Evolutionary conservation across 768 basidiomycete species (phyloP), one percentile per base, ranked within the genome.

Genomic region (Pulveroboletus sp.): DNA sequence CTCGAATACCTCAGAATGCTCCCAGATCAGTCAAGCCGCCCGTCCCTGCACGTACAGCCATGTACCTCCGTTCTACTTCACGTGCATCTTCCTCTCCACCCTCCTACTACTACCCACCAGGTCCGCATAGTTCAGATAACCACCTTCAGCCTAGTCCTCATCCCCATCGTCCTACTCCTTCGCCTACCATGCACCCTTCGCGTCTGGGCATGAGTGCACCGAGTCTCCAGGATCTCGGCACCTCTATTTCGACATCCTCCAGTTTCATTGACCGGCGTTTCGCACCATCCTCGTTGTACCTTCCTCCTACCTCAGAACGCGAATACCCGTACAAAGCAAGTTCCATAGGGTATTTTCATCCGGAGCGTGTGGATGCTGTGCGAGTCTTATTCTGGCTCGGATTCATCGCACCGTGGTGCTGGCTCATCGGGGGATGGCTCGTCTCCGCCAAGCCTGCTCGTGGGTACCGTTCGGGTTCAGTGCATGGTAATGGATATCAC

Each of bases 401-500:
- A 3, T 89, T 89, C 57, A 49, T 86, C 41, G 82, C 77, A 40
- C 86, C 86, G 0, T 79, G 84, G 66, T 76, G 86, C 46, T 89
- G 86, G 86, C 74, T 89, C 39, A 73, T 88, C 12, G 86, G 86
- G 0, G 86, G 86, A 5, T 89, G 86, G 86, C 77, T 85, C 50
- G 69, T 81, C 48, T 8, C 58, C 2, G 21, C 52, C 42, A 51
- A 53, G 14, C 27, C 52, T 5, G 37, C 50, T 61, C 72, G 54
- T 3, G 42, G 12, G 11, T 18, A 65, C 8, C 21, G 27, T 12
- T 6, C 49, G 0, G 18, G 52, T 15, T 38, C 46, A 5, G 36
- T 39, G 6, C 32, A 59, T 5, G 31, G 37, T 24, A 15, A 39
- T 1, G 45, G 61, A 57, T 47, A 60, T 51, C 50, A 52, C 62